Conservation (phyloP, 352 stramenopile species). For the Phytophthora sp. region DNA sequence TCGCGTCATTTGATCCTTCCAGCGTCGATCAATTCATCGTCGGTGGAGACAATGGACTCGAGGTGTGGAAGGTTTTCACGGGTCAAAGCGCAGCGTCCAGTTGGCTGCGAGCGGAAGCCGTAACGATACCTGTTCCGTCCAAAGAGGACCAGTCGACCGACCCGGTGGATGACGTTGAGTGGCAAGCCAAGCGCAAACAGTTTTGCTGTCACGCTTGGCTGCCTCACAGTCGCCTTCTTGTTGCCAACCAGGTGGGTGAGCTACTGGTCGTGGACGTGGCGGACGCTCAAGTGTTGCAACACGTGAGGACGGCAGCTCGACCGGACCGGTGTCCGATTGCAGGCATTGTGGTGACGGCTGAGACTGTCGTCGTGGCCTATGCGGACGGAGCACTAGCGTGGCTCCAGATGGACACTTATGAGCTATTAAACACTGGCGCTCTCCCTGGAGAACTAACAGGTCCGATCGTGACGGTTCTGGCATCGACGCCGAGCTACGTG, state of each 20-base stretch:
- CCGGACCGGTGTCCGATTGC: constrained; percentile 46
- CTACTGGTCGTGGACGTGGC: constrained; percentile 56
- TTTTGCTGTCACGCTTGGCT: constrained; percentile 69
- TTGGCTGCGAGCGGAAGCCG: constrained; percentile 38
- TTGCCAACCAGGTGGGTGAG: constrained; percentile 61
- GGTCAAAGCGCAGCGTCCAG: constrained; percentile 33
- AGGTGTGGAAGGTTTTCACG: constrained; percentile 76
- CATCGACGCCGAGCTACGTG: constrained; percentile 55
- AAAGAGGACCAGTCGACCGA: constrained; percentile 2
- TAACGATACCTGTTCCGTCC: constrained; percentile 11
- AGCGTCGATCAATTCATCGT: constrained; percentile 69
- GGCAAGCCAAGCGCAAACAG: constrained; percentile 53
- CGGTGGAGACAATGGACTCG: constrained; percentile 62
- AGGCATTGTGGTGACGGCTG: constrained; percentile 56
- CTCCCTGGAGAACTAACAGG: constrained; percentile 30
- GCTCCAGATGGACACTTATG: constrained; percentile 51
- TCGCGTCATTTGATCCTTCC: constrained; percentile 76
- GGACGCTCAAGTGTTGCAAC: constrained; percentile 35
- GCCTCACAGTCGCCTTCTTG: constrained; percentile 48
- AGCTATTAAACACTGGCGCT: constrained; percentile 44
- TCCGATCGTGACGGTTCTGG: constrained; percentile 44
- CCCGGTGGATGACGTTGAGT: constrained; percentile 40
- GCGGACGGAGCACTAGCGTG: constrained; percentile 54
- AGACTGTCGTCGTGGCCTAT: constrained; percentile 61
- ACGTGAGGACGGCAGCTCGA: constrained; percentile 42